Conservation (phyloP, 2,329 filamentous ascomycete genomes). For the Xylariaceae sp. region DNA sequence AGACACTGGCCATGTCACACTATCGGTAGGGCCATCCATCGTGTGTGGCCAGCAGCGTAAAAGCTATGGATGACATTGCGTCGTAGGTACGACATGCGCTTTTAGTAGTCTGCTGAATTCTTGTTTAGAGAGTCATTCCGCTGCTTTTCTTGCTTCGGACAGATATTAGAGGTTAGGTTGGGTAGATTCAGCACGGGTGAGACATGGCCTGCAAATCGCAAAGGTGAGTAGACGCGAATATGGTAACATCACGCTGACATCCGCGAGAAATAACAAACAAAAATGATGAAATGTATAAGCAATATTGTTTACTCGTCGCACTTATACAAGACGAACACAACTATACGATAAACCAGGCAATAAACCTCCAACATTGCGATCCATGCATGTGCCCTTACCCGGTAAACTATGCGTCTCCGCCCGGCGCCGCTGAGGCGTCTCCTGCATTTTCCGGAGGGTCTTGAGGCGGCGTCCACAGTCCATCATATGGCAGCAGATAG, state of each 20-base stretch:
- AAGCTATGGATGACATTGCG: too few species aligned
- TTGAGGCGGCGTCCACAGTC: neutral
- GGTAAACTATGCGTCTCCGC: too few species aligned
- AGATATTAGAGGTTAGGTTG: too few species aligned
- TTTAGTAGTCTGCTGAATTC: neutral
- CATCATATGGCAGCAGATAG: constrained; percentile 5
- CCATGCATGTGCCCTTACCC: too few species aligned
- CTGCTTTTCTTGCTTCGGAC: neutral
- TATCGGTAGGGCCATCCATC: neutral
- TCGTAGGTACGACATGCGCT: too few species aligned
- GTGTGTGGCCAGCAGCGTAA: neutral
- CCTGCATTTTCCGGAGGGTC: neutral
- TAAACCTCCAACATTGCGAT: too few species aligned
- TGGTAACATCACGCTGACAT: neutral
- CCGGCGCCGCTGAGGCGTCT: too few species aligned
- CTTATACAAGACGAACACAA: too few species aligned
- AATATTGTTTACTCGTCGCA: neutral
- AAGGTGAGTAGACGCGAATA: neutral
- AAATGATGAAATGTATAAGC: neutral
- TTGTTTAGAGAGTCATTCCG: neutral
- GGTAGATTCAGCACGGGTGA: neutral
- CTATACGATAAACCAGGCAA: too few species aligned
- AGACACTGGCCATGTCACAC: neutral
- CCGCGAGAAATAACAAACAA: neutral
- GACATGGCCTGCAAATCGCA: neutral